Evolutionary conservation across 1,284 basidiomycete species (phyloP), one percentile per base, ranked within the genome.

Genomic region (Xerocomus subilludens): DNA sequence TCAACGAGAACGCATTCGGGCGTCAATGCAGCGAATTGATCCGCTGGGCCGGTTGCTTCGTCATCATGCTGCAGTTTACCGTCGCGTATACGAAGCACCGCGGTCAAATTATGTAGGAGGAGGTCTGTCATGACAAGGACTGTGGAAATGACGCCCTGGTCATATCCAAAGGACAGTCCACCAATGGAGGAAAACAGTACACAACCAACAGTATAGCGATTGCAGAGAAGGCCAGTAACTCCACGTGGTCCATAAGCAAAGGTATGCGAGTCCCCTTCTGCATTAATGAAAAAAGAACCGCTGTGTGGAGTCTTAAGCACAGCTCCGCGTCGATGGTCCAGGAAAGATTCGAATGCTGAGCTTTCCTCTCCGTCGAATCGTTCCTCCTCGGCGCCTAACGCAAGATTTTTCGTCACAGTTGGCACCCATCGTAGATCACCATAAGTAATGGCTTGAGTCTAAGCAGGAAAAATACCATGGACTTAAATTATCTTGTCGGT

Each of bases 61-160:
- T 30, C 30, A 56, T 56, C n/a, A 21, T 3, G 13, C 30, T 20
- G 32, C 55, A 56, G 32, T 56, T 5, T 13, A 56, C 32, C n/a
- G 55, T 33, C 55, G 16, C 4, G n/a, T 56, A 32, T 56, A 56
- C 32, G n/a, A 56, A 56, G n/a, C 13, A 32, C 55, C 55, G 16
- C 10, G 55, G 13, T 56, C 55, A 13, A 56, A 20, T 36, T 20
- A n/a, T 64, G 23, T 77, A n/a, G n/a, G n/a, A 88, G 77, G 78
- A 96, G 95, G 76, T 93, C 91, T 64, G 87, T 85, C 94, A 95
- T 96, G n/a, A 94, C 92, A 25, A 96, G 87, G 16, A 96, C 91
- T 81, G 95, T 95, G 7, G 94, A 92, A 77, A 95, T 93, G 70
- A 92, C 91, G 58, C 92, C 92, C 79, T 93, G 92, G 77, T 93